Conservation (phyloP, 345 rosid species). For the Brassica nigra region DNA sequence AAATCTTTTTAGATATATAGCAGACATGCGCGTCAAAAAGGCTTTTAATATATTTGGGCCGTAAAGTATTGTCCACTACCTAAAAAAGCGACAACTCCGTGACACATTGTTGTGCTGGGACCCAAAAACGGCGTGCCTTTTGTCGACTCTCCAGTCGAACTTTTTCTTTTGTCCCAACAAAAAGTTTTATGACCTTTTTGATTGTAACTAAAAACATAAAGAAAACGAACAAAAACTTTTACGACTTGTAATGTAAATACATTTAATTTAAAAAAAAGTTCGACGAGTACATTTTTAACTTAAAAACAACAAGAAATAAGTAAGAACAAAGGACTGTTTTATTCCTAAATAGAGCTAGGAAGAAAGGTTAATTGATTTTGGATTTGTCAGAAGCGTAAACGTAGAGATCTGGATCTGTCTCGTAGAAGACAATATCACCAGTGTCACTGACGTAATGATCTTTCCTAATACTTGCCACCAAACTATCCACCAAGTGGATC, state of each 20-base stretch:
- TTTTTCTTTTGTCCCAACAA: conserved; percentile 29
- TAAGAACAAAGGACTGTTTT: neutral
- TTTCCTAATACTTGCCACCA: conserved; percentile 55
- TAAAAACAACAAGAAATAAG: conserved; percentile 20
- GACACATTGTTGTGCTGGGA: conserved; percentile 28
- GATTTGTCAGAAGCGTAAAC: conserved; percentile 41
- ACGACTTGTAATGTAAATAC: conserved; percentile 39
- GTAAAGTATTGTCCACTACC: conserved; percentile 13
- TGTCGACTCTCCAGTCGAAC: conserved; percentile 27
- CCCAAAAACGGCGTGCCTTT: conserved; percentile 37
- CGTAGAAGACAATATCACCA: conserved; percentile 75
- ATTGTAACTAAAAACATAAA: conserved; percentile 10
- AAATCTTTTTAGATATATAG: neutral
- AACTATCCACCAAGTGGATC: conserved; percentile 56
- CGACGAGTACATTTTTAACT: conserved; percentile 16
- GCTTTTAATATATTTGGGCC: conserved; percentile 16
- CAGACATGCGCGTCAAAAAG: neutral
- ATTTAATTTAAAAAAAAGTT: conserved; percentile 6
- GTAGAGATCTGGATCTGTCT: conserved; percentile 53
- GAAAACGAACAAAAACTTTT: neutral
- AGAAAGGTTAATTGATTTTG: conserved; percentile 35
- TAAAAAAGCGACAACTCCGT: conserved; percentile 19
- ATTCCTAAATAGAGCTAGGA: conserved; percentile 33
- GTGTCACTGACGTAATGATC: conserved; percentile 78
- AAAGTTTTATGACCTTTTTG: neutral